phyloP scores from a whole-genome alignment of 495 filamentous ascomycete genomes.

The Friedmanniomyces simplex region DNA sequence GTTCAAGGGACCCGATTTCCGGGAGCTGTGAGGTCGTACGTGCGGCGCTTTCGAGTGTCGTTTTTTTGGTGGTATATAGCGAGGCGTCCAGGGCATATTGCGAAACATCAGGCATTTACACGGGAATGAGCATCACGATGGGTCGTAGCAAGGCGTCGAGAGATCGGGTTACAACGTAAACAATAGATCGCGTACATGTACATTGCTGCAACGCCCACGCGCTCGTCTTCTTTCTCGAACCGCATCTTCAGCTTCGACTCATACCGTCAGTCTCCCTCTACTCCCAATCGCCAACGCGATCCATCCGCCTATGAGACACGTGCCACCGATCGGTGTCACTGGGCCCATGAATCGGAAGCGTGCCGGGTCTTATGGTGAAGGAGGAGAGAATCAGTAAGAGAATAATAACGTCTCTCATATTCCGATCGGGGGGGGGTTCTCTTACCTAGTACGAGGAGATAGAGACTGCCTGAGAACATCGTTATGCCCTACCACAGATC shows the following conservation, averaged over 20 bases:
- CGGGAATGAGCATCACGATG: conserved; percentile 35
- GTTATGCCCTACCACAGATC: conserved; percentile 26
- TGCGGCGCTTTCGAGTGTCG: not conserved
- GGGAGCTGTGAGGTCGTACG: not conserved
- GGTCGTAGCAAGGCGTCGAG: conserved; percentile 52
- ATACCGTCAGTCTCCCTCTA: conserved; percentile 18
- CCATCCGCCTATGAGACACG: conserved; percentile 50
- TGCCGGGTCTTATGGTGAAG: conserved; percentile 40
- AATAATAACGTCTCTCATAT: not conserved
- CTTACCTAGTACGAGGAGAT: conserved; percentile 40
- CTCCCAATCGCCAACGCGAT: conserved; percentile 35
- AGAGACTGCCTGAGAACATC: conserved; percentile 52
- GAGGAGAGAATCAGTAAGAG: too few species aligned
- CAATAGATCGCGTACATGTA: too few species aligned
- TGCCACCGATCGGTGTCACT: conserved; percentile 49
- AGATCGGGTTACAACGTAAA: conserved; percentile 27
- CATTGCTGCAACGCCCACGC: too few species aligned
- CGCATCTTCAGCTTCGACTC: not conserved
- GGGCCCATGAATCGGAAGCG: conserved; percentile 42
- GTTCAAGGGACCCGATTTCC: conserved; percentile 37
- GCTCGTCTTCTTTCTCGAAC: too few species aligned
- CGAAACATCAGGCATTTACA: not conserved
- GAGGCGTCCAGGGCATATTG: not conserved
- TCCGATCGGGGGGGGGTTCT: not conserved
- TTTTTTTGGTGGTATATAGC: not conserved